phyloP scores from a whole-genome alignment of 2,329 filamentous ascomycete genomes.

The Akanthomyces muscarius region DNA sequence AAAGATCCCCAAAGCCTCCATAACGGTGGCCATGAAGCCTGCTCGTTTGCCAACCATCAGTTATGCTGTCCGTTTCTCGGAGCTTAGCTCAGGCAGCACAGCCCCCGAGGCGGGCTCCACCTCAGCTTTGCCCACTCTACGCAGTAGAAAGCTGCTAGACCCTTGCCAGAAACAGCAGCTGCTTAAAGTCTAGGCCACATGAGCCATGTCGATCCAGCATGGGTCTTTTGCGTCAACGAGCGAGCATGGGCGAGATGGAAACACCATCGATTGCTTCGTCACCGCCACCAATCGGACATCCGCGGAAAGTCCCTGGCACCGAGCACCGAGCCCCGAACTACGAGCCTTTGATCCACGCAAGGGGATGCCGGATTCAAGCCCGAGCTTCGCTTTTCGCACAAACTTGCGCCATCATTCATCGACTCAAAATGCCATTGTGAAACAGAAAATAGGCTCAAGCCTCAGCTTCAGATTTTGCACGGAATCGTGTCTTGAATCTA shows the following conservation, averaged over 20 bases:
- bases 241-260: background rate
- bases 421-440: background rate
- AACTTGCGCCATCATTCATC: background rate
- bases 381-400: background rate
- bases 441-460: background rate
- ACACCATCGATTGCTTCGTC: background rate
- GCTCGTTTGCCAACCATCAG: background rate
- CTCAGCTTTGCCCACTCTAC: conserved; percentile 6
- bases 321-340: background rate
- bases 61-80: conserved; percentile 1
- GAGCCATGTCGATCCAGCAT: conserved; percentile 8
- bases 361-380: background rate
- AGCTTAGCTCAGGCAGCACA: background rate
- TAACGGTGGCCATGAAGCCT: background rate
- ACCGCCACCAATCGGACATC: background rate
- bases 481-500: background rate
- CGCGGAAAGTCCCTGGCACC: background rate
- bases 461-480: background rate
- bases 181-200: background rate
- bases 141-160: background rate
- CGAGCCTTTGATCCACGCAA: background rate
- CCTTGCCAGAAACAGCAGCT: conserved; percentile 9
- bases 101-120: conserved; percentile 1
- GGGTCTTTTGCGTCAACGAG: background rate
- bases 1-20: background rate